Evolutionary conservation across 2,329 filamentous ascomycete species (phyloP).

Genomic region (Colletotrichum somersetense): DNA sequence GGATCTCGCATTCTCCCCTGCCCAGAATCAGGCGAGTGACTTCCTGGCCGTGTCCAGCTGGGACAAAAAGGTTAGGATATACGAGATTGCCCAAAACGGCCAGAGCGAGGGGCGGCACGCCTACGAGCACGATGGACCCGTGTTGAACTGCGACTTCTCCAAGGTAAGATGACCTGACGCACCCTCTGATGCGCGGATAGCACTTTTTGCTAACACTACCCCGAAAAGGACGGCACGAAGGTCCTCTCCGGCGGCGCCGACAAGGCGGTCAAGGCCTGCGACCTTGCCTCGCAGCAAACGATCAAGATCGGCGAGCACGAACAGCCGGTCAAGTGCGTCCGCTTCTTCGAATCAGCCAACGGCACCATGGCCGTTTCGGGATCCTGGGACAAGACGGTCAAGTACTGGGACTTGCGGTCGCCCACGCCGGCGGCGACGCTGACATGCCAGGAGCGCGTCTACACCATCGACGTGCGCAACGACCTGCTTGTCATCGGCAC

Average conservation of each 20-base stretch:
- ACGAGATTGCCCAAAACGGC: slow-evolving; percentile 85
- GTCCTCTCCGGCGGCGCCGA: slow-evolving; percentile 90
- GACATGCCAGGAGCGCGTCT: slow-evolving; percentile 81
- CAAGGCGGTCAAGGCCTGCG: slow-evolving; percentile 90
- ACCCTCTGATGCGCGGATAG: not conserved
- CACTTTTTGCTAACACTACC: slow-evolving; percentile 36
- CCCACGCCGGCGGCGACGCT: slow-evolving; percentile 75
- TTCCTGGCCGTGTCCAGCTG: slow-evolving; percentile 92
- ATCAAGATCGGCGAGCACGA: slow-evolving; percentile 87
- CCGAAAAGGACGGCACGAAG: slow-evolving; percentile 84
- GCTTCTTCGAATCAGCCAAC: slow-evolving; percentile 80
- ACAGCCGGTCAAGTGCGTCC: slow-evolving; percentile 81
- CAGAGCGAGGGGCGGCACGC: slow-evolving; percentile 86
- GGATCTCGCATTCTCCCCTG: slow-evolving; percentile 84
- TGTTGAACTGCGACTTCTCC: slow-evolving; percentile 88
- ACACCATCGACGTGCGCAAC: slow-evolving; percentile 91
- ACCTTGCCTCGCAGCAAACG: slow-evolving; percentile 77
- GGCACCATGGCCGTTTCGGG: slow-evolving; percentile 90
- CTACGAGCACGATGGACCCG: slow-evolving; percentile 88
- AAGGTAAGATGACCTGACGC: slow-evolving; percentile 71
- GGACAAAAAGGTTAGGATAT: slow-evolving; percentile 98
- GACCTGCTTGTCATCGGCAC: slow-evolving; percentile 92
- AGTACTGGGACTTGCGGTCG: slow-evolving; percentile 86
- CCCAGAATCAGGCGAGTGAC: slow-evolving; percentile 69
- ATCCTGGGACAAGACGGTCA: slow-evolving; percentile 91